Evolutionary conservation across 108 stramenopile species (phyloP), one percentile per base, ranked within the genome.

Genomic region (Poteriospumella lacustris): DNA sequence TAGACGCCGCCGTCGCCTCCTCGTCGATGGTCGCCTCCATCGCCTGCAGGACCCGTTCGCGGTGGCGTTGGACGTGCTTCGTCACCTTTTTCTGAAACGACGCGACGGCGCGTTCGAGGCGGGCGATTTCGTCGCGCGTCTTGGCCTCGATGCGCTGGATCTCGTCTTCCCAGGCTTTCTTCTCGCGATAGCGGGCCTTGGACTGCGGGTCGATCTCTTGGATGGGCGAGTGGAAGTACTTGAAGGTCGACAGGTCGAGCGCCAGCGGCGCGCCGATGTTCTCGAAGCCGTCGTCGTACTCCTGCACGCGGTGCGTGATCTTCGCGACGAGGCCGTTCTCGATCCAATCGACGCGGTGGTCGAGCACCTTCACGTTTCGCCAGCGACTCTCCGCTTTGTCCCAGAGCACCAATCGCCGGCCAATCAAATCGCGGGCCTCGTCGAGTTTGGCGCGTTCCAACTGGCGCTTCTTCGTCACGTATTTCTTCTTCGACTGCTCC

Each of bases 401-500:
- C 12, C 31, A 73, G 26, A 73, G 3, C 12, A 52, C 70, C 38
- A 73, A 5, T 19, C 33, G 70, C 47, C 36, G 26, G n/a, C 5
- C 5, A 42, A 73, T 31, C 9, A 73, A 24, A 52, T 73, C 70
- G 5, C 42, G 12, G 12, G 70, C 70, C 28, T 44, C 12, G 41
- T 56, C 19, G 43, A 73, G 26, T 3, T 12, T 9, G 9, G 12
- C 26, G 3, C 24, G 47, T 31, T 73, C 31, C 15, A 15, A 29
- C 40, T 5, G 9, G 26, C 47, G 36, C 47, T 73, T 73, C 33
- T 56, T 44, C 12, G 28, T 38, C 12, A 73, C 12, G 41, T 52
- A 73, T 73, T 33, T 73, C 70, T 73, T 56, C 41, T 73, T 56
- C 3, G 70, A 73, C 9, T 3, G 5, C 70, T 73, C 70, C 5